Evolutionary conservation across 1,139 yeast species (phyloP), one percentile per base, ranked within the genome.

Genomic region (Pichia terricola): DNA sequence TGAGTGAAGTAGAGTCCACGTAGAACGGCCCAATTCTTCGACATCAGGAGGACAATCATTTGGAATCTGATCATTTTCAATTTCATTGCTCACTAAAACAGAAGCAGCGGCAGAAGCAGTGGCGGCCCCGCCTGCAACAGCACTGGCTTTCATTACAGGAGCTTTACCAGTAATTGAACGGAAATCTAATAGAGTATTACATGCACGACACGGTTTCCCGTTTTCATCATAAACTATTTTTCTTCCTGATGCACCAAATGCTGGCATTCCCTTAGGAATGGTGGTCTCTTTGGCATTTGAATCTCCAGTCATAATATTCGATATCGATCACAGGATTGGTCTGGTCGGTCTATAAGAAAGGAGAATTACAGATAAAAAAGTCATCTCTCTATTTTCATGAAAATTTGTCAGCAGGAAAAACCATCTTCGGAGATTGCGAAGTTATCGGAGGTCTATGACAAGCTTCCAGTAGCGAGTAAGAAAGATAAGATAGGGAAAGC

Each of bases 141-240:
- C 41, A 28, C 49, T 39, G 16, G 48, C 37, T 22, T 45, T 47
- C 31, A 63, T 45, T 32, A 49, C 45, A 26, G 46, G 46, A 7
- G 55, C 63, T 5, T 40, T 44, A n/a, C 28, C 62, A 8, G 69
- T 72, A 25, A 78, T 88, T 63, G 75, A 68, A 58, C 79, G 80
- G 63, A 89, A 88, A 60, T 87, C 96, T 37, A 77, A 60, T 38
- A 88, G 62, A 0, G 87, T 65, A 62, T 87, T 87, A 60, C 96
- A 89, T 4, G 94, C 67, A 44, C 95, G 89, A 58, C 96, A 87
- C 84, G 95, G 96, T 63, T 85, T 87, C 1, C 96, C 96, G 62
- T 88, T 81, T 59, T 85, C 80, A 55, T 86, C 95, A 48, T 84
- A 81, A 27, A 86, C 65, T 50, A 87, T 82, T 55, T 76, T 79